Evolutionary conservation across 257 asterid species (phyloP).

Genomic region (Oldenlandia corymbosa): DNA sequence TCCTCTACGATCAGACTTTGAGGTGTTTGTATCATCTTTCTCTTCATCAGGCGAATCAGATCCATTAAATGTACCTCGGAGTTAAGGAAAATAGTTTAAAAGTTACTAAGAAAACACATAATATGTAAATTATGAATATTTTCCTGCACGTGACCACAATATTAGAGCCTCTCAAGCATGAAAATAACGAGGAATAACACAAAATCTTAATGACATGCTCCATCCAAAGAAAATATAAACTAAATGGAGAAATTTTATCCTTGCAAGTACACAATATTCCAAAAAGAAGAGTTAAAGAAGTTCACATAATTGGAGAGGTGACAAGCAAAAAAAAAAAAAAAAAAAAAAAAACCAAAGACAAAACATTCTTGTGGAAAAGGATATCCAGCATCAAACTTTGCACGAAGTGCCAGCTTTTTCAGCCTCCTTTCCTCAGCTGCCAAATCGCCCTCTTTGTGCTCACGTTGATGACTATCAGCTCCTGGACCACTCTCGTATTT

Average conservation of each 20-base stretch:
- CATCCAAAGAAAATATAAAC: too few species aligned
- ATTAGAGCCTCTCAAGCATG: background rate
- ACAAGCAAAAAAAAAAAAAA: background rate
- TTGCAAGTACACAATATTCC: background rate
- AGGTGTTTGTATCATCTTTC: slow-evolving; percentile 34
- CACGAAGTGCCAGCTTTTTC: slow-evolving; percentile 86
- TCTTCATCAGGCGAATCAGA: slow-evolving; percentile 62
- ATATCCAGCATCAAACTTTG: slow-evolving; percentile 87
- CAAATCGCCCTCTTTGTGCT: slow-evolving; percentile 32
- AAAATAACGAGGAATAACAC: background rate
- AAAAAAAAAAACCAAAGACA: background rate
- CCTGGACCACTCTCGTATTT: slow-evolving; percentile 40
- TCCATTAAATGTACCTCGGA: slow-evolving; percentile 43
- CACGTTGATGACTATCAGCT: slow-evolving; percentile 24
- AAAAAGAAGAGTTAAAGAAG: background rate
- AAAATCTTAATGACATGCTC: background rate
- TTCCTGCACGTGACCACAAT: background rate
- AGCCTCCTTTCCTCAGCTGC: slow-evolving; percentile 72
- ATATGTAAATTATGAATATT: background rate
- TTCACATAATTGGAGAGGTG: background rate
- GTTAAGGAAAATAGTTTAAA: slow-evolving; percentile 43
- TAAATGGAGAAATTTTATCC: background rate
- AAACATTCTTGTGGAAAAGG: slow-evolving; percentile 36
- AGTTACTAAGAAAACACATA: slow-evolving; percentile 16
- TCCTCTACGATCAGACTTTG: slow-evolving; percentile 44